These are phyloP conservation scores for Myxozyma nipponensis DNA, from an alignment of 805 yeast genomes.

Conservation along the genomic window DNA sequence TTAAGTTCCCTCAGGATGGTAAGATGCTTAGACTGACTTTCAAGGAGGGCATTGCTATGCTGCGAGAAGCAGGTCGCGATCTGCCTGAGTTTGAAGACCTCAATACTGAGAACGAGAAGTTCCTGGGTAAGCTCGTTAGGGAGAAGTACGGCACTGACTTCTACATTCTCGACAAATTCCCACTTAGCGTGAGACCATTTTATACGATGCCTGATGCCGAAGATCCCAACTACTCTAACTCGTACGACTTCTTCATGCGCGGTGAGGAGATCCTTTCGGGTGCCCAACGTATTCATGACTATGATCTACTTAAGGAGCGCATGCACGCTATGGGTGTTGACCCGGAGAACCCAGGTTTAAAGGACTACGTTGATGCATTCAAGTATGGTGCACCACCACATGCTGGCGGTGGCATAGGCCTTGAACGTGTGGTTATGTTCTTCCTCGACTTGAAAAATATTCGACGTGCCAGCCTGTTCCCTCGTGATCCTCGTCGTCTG, in stretches of 20 bases:
- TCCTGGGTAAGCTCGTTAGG: conserved; percentile 84
- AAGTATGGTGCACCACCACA: conserved; percentile 96
- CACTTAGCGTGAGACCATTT: conserved; percentile 93
- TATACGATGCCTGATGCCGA: conserved; percentile 98
- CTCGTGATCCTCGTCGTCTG: conserved; percentile 95
- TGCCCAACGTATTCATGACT: conserved; percentile 98
- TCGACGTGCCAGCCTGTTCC: conserved; percentile 98
- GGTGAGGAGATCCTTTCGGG: conserved; percentile 99
- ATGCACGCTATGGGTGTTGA: conserved; percentile 79
- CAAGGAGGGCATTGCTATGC: conserved; percentile 85
- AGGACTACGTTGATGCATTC: conserved; percentile 91
- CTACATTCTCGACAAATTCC: conserved; percentile 97
- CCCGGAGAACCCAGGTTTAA: conserved; percentile 73
- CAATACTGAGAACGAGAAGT: conserved; percentile 85
- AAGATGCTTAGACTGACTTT: conserved; percentile 86
- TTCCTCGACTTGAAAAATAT: conserved; percentile 94
- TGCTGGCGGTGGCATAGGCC: conserved; percentile 99
- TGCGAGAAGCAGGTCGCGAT: conserved; percentile 81
- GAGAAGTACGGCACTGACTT: conserved; percentile 96
- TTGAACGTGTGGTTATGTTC: conserved; percentile 98
- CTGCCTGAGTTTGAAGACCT: conserved; percentile 31
- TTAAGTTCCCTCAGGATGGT: conserved; percentile 88
- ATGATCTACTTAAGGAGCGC: conserved; percentile 74
- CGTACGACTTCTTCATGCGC: conserved; percentile 99
- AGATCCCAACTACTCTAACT: conserved; percentile 90